Percentiles rank a stretch among this genome's conserved stretches.
Conservation (phyloP, 2,329 filamentous ascomycete genomes). For the Neonectria hederae region DNA sequence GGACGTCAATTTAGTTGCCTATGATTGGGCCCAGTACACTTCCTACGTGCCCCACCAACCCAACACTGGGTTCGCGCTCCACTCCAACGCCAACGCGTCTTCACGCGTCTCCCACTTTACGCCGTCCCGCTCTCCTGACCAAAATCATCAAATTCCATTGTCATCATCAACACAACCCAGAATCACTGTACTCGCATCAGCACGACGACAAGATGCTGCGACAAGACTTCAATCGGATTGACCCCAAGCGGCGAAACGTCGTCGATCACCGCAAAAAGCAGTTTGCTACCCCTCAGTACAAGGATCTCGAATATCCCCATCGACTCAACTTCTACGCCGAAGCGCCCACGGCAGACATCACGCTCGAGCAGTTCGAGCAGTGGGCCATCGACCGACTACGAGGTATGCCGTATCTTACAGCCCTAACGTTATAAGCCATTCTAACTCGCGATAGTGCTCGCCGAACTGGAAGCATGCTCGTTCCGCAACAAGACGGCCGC, state of each 20-base stretch:
- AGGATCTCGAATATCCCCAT: constrained; percentile 81
- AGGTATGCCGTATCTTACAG: constrained; percentile 57
- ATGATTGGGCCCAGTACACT: constrained; percentile 32
- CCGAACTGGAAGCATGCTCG: constrained; percentile 91
- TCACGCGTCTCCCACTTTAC: constrained; percentile 46
- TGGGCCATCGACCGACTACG: constrained; percentile 95
- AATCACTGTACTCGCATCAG: constrained; percentile 10
- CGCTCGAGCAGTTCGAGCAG: constrained; percentile 96
- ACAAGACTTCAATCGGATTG: constrained; percentile 62
- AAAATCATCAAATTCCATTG: constrained; percentile 25
- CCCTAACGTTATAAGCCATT: too few species aligned
- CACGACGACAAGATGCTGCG: constrained; percentile 55
- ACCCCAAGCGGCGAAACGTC: constrained; percentile 78
- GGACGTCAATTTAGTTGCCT: not conserved
- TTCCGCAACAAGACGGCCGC: constrained; percentile 89
- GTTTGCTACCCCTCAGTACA: constrained; percentile 80
- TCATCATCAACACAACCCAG: constrained; percentile 7
- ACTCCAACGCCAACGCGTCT: constrained; percentile 42
- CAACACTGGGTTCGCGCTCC: constrained; percentile 3
- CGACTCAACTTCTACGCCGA: constrained; percentile 91
- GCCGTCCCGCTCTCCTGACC: constrained; percentile 14
- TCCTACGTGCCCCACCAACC: constrained; percentile 39
- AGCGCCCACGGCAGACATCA: constrained; percentile 92
- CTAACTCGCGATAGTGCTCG: constrained; percentile 68
- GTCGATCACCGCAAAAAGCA: constrained; percentile 87